A percentile compares a stretch with the other conserved stretches of the same genome.
Conservation (phyloP, 2,329 filamentous ascomycete genomes). For the Ceratocystis smalleyi region DNA sequence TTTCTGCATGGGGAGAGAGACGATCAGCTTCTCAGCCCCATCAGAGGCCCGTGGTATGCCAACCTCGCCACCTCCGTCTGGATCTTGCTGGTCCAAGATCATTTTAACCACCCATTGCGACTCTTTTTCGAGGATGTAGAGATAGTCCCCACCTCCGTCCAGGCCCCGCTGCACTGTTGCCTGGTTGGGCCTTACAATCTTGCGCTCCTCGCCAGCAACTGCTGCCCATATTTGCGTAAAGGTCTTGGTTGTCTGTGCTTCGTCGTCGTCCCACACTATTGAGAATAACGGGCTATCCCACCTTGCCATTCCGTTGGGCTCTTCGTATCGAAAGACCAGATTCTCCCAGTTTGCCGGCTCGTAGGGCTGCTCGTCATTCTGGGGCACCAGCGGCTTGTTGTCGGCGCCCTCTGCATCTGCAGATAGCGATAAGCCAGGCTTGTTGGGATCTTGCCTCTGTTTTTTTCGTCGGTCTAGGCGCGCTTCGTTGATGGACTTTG, state of each 20-base stretch:
- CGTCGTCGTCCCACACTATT: slow-evolving; percentile 58
- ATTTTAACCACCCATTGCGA: slow-evolving; percentile 61
- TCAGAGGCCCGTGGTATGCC: slow-evolving; percentile 25
- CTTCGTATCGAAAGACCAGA: slow-evolving; percentile 67
- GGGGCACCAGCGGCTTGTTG: slow-evolving; percentile 15
- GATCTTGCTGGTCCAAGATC: slow-evolving; percentile 53
- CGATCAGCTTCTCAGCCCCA: slow-evolving; percentile 34
- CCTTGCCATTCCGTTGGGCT: slow-evolving; percentile 68
- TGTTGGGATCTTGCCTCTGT: not conserved
- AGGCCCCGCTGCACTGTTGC: slow-evolving; percentile 51
- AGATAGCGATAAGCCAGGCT: not conserved
- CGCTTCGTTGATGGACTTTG: slow-evolving; percentile 43
- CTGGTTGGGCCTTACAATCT: slow-evolving; percentile 55
- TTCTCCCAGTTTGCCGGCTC: slow-evolving; percentile 55
- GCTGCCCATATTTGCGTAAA: slow-evolving; percentile 62
- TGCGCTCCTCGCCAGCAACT: slow-evolving; percentile 46
- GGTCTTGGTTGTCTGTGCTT: slow-evolving; percentile 37
- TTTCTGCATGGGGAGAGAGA: slow-evolving; percentile 51
- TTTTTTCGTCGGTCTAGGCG: slow-evolving; percentile 27
- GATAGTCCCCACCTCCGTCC: slow-evolving; percentile 55
- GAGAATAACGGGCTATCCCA: slow-evolving; percentile 79
- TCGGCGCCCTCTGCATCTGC: not conserved
- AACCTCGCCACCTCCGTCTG: slow-evolving; percentile 50
- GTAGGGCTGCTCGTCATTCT: slow-evolving; percentile 30
- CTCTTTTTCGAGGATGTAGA: slow-evolving; percentile 64